Evolutionary conservation across 352 stramenopile genomes (phyloP), one percentile per base, ranked within the genome.

Genomic region (Pythium sukuiense): DNA sequence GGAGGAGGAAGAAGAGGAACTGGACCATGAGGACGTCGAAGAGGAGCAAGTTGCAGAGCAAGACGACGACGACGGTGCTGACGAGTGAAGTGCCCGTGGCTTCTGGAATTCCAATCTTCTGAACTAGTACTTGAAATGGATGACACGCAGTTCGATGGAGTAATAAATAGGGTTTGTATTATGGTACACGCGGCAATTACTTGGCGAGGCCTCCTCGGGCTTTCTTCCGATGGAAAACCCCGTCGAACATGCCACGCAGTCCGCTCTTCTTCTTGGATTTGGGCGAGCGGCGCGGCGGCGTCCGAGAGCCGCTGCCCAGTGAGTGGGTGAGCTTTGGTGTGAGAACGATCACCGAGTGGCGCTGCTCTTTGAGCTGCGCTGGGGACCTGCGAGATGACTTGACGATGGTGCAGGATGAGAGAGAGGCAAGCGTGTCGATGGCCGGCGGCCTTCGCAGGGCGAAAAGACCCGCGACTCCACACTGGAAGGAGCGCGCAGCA

Each of bases 211-310:
- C 56, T 52, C 49, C 49, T 35, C 54, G 54, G 32, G 61, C 45
- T 67, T 68, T 74, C 68, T 74, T 74, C 68, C 68, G 59, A 54
- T 60, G 68, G 61, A 74, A 70, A 59, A 70, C 61, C 53, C 62
- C 68, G 46, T 74, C 62, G n/a, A 74, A 39, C 32, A 74, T 59
- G 46, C 53, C 58, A 0, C 62, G 61, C 14, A 74, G 60, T 27
- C 53, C 50, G 37, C 61, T 65, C 50, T 69, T 73, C 59, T 72
- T 72, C 30, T 41, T 45, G 49, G 32, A 56, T 46, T 67, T 67
- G 33, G 55, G 59, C 7, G 65, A 67, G 1, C 65, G 43, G 1
- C 54, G 59, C 8, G 33, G 14, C n/a, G 58, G 52, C n/a, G 32
- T 56, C 29, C 49, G 37, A 5, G 26, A 14, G 26, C n/a, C 13